Evolutionary conservation across 345 rosid genomes (phyloP).

Genomic region (Triadica sebifera): DNA sequence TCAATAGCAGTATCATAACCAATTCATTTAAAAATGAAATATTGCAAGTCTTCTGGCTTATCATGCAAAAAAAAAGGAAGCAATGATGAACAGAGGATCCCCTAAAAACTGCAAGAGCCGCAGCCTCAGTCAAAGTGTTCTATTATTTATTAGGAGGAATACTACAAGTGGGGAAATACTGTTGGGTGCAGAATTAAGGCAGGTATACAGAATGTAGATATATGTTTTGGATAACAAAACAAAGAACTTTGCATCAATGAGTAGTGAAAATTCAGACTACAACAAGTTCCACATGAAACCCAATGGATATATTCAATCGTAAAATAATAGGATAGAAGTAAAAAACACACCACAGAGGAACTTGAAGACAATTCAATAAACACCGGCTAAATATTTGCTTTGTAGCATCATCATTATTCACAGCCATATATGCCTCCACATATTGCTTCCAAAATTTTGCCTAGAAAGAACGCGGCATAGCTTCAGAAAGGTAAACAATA

Average conservation of each 20-base stretch:
- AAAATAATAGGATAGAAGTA: neutral
- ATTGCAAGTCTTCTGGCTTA: neutral
- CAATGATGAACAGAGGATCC: neutral
- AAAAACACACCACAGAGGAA: conserved; percentile 79
- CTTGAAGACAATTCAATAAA: conserved; percentile 83
- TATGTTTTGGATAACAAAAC: neutral
- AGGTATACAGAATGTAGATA: neutral
- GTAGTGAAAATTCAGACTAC: neutral
- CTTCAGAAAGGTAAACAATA: neutral
- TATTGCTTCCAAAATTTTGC: conserved; percentile 97
- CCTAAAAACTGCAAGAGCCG: no score
- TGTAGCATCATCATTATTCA: conserved; percentile 82
- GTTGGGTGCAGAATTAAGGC: neutral
- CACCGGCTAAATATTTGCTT: conserved; percentile 92
- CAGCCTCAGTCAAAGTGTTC: neutral
- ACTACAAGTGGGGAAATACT: neutral
- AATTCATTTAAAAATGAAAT: neutral
- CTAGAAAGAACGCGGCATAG: conserved; percentile 36
- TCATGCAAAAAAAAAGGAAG: neutral
- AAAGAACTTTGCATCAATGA: neutral
- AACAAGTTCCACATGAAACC: conserved; percentile 1
- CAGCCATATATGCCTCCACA: conserved; percentile 85
- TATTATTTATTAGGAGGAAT: neutral
- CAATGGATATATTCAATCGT: conserved; percentile 4
- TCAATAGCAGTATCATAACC: no score